These are phyloP conservation scores for Fusarium sp. DNA, from an alignment of 2,329 filamentous ascomycete species.

Conservation along the genomic window DNA sequence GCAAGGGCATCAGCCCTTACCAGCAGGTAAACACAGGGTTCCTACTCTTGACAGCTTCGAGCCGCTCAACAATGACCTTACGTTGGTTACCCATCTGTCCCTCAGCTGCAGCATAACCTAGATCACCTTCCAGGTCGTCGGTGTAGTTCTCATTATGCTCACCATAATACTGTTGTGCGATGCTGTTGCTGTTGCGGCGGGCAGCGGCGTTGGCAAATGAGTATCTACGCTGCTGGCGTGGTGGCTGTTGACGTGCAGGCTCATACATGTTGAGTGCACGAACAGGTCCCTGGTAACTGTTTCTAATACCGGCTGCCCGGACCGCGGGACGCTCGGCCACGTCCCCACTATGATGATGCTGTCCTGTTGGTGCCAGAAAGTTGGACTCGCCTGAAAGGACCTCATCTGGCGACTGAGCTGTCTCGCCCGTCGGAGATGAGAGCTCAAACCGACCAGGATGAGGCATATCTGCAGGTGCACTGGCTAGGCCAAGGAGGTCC, in stretches of 20 bases:
- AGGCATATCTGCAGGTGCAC: constrained; percentile 74
- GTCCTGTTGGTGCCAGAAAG: constrained; percentile 27
- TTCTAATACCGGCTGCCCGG: constrained; percentile 40
- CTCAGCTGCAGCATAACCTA: constrained; percentile 94
- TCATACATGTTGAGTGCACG: constrained; percentile 61
- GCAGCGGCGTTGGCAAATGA: constrained; percentile 65
- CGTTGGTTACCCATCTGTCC: constrained; percentile 92
- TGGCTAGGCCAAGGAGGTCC: constrained; percentile 79
- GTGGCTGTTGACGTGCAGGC: constrained; percentile 56
- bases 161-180: constrained; percentile 67
- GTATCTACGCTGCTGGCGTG: constrained; percentile 64
- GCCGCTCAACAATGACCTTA: constrained; percentile 95
- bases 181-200: constrained; percentile 63
- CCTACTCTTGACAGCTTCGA: constrained; percentile 95
- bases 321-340: constrained; percentile 41
- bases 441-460: constrained; percentile 83
- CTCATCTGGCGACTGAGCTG: constrained; percentile 58
- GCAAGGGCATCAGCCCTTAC: constrained; percentile 59
- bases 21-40: constrained; percentile 99
- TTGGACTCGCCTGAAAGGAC: constrained; percentile 41
- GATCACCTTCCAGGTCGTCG: constrained; percentile 88
- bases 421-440: constrained; percentile 59
- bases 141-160: constrained; percentile 70
- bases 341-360: constrained; percentile 37
- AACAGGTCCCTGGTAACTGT: constrained; percentile 59